Percentiles rank a stretch among this genome's conserved stretches.
These are phyloP conservation scores for Ophiostoma himal-ulmi DNA, from an alignment of 2,329 filamentous ascomycete species.

Conservation along the genomic window DNA sequence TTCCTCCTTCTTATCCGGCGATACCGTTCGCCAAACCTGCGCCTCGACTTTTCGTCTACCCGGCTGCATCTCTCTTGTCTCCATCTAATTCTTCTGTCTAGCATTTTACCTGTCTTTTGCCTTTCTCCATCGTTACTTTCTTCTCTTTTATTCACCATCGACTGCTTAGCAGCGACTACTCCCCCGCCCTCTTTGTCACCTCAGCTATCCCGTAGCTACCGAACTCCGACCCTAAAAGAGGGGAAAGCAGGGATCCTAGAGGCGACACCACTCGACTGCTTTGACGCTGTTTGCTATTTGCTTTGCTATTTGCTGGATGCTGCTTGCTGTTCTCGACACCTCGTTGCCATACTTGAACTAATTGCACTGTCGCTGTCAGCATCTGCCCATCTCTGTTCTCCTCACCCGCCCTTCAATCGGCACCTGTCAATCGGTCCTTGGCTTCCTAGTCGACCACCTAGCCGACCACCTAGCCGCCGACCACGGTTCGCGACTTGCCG, in stretches of 20 bases:
- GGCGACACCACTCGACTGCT: not conserved
- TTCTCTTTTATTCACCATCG: not conserved
- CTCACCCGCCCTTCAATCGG: not conserved
- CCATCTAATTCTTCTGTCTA: not conserved
- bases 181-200: not conserved
- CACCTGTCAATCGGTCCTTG: not conserved
- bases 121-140: not conserved
- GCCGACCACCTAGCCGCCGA: not conserved
- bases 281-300: not conserved
- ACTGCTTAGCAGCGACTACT: not conserved
- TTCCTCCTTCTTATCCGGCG: constrained; percentile 17
- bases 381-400: not conserved
- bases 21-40: constrained; percentile 12
- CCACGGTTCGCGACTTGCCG: not conserved
- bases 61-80: not conserved
- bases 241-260: constrained; percentile 12
- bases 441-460: not conserved
- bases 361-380: not conserved
- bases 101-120: not conserved
- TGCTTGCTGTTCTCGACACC: not conserved
- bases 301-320: not conserved
- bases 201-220: constrained; percentile 10
- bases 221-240: constrained; percentile 7
- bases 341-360: not conserved
- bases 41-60: constrained; percentile 1